Evolutionary conservation across 352 stramenopile genomes (phyloP), one percentile per base, ranked within the genome.

Genomic region (Elongisporangium senticosum): DNA sequence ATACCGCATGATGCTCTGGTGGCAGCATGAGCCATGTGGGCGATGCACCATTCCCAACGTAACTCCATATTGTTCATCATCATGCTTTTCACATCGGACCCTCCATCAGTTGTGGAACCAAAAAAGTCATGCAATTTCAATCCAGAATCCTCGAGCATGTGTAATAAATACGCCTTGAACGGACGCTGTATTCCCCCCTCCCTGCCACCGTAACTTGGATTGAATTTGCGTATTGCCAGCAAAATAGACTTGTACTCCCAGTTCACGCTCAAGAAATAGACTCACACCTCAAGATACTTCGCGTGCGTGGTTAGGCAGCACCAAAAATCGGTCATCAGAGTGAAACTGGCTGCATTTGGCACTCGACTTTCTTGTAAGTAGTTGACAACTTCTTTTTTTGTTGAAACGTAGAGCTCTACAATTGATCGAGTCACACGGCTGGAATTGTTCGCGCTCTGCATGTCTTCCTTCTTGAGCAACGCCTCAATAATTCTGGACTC

Each of bases 1-100:
- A 74, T 33, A 4, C 61, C 68, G 55, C 62, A 77, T 2, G 69
- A 62, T 19, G 40, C 37, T 49, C 71, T 77, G 3, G 56, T 72
- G 0, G 63, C 58, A 15, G 58, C 60, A 47, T 66, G 65, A 4
- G 56, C 53, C 50, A 69, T 56, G 15, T 71, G 60, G 7, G 63
- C 43, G 17, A 71, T 50, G 17, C 65, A 68, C 55, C 58, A 63
- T 26, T 64, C 19, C 58, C 69, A 71, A 2, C 47, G 48, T n/a
- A 76, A 22, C 10, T 63, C 49, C 8, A 71, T 26, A 17, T 21
- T 62, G 8, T 53, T 40, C 10, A 20, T 49, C 17, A 67, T 52
- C 56, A 74, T 65, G 1, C 13, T 50, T 37, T 68, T 67, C 3
- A 65, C 61, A 28, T 74, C 69, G 0, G 22, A 26, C 0, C 63